Percentiles rank a stretch among this genome's conserved stretches.
These are phyloP conservation scores for Fusarium transvaalense DNA, from an alignment of 2,329 filamentous ascomycete genomes.

Conservation along the genomic window DNA sequence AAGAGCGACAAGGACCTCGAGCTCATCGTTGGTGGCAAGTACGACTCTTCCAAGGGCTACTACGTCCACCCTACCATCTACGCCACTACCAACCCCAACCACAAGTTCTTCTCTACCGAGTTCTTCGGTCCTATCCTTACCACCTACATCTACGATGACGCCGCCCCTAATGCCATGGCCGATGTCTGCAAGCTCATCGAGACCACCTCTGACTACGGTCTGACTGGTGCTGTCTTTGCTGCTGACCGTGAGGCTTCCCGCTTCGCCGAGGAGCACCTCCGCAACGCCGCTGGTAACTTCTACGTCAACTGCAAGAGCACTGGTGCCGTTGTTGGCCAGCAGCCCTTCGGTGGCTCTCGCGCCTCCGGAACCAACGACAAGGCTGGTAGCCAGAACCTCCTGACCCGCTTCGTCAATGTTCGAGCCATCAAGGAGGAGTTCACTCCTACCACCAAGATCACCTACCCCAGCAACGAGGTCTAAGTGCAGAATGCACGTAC, in stretches of 20 bases:
- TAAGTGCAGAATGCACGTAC: conserved; percentile 48
- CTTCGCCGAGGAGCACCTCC: conserved; percentile 76
- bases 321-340: conserved; percentile 78
- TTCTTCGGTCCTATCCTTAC: conserved; percentile 85
- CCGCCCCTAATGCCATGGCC: conserved; percentile 66
- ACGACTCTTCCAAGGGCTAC: conserved; percentile 83
- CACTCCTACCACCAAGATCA: conserved; percentile 69
- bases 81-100: conserved; percentile 76
- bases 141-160: conserved; percentile 83
- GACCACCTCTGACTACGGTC: conserved; percentile 78
- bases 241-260: conserved; percentile 74
- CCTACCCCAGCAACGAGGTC: conserved; percentile 78
- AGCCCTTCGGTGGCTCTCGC: conserved; percentile 77
- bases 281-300: conserved; percentile 84
- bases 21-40: conserved; percentile 79
- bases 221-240: conserved; percentile 83
- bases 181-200: conserved; percentile 74
- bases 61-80: conserved; percentile 89
- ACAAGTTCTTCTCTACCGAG: conserved; percentile 81
- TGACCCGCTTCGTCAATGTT: conserved; percentile 75
- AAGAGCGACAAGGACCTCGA: conserved; percentile 79
- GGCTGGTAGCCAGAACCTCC: conserved; percentile 73
- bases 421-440: conserved; percentile 83
- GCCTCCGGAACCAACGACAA: conserved; percentile 81
- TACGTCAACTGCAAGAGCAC: conserved; percentile 89